A percentile compares a stretch with the other conserved stretches of the same genome.
phyloP scores from a whole-genome alignment of 208 protist genomes.

The Leishmania amazonensis region DNA sequence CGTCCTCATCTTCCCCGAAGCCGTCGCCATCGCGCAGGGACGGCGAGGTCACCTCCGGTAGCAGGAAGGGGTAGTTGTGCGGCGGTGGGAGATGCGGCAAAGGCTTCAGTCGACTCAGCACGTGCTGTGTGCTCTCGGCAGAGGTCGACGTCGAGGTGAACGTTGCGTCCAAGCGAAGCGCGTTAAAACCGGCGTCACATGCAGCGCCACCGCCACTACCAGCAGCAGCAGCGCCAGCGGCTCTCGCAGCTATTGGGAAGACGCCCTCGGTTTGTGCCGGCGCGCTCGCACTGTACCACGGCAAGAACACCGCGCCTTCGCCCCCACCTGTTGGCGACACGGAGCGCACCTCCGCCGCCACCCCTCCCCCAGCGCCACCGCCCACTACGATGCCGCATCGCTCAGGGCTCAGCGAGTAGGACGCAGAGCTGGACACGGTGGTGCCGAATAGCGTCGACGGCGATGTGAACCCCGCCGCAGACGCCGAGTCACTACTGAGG shows the following conservation, averaged over 20 bases:
- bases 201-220: background rate
- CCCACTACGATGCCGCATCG: background rate
- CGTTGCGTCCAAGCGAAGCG: background rate
- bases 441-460: background rate
- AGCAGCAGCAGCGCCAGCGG: background rate
- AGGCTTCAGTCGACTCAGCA: conserved; percentile 7
- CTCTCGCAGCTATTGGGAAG: background rate
- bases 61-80: conserved; percentile 16
- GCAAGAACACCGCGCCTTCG: background rate
- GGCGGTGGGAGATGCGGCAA: conserved; percentile 12
- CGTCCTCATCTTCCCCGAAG: conserved; percentile 1
- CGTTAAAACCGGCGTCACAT: background rate
- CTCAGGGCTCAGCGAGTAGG: background rate
- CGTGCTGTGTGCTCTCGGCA: background rate
- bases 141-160: background rate
- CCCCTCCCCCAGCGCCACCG: background rate
- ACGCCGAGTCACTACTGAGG: conserved; percentile 16
- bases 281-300: background rate
- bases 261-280: background rate
- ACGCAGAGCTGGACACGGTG: background rate
- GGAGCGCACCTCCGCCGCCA: background rate
- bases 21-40: background rate
- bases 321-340: background rate
- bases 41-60: conserved; percentile 14
- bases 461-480: background rate